Conservation (phyloP, 139 green algal genomes). For the Trebouxia sp. region DNA sequence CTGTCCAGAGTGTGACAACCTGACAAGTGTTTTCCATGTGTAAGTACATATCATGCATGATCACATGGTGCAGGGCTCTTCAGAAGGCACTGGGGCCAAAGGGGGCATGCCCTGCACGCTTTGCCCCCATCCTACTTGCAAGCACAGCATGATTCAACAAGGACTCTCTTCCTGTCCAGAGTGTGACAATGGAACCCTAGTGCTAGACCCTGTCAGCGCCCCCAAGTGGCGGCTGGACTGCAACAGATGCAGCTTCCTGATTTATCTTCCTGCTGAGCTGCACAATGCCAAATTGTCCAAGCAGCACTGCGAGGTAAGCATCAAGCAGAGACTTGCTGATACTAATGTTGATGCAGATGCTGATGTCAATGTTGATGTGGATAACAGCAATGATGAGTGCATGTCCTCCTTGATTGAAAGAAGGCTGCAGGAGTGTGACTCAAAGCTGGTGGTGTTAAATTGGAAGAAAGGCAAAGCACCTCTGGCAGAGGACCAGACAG, state of each 20-base stretch:
- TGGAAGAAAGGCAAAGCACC: background rate
- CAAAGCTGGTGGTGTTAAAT: background rate
- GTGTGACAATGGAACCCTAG: conserved; percentile 62
- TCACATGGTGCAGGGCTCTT: background rate
- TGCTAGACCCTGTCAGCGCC: conserved; percentile 81
- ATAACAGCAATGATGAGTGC: background rate
- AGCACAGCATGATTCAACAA: conserved; percentile 51
- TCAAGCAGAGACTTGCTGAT: background rate
- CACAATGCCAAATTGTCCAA: conserved; percentile 61
- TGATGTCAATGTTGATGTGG: background rate
- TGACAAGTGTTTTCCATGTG: background rate
- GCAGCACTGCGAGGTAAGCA: conserved; percentile 59
- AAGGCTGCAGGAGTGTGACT: background rate
- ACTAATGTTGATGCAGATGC: no score
- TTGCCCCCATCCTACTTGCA: conserved; percentile 79
- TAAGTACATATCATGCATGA: background rate
- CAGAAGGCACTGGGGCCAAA: conserved; percentile 40
- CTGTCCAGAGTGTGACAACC: conserved; percentile 26
- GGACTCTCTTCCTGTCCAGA: conserved; percentile 64
- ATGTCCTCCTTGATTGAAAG: conserved; percentile 15
- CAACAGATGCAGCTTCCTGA: conserved; percentile 81
- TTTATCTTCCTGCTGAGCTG: conserved; percentile 77
- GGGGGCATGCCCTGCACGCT: conserved; percentile 80
- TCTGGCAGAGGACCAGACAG: background rate
- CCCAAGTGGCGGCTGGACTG: conserved; percentile 84